phyloP scores from a whole-genome alignment of 78 protist species.

The Guillardia theta region DNA sequence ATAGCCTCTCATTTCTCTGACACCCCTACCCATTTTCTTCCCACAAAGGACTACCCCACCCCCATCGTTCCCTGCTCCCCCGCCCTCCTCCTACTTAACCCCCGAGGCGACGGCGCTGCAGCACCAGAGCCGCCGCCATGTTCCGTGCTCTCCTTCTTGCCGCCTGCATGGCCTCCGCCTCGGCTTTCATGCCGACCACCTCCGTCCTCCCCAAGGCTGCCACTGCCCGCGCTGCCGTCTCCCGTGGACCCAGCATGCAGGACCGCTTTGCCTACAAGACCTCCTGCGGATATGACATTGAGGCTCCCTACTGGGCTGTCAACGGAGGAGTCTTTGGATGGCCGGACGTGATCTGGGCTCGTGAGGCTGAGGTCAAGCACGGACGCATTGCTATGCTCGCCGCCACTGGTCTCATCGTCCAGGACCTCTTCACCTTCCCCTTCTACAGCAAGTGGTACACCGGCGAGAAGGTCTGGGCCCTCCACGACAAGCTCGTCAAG shows the following conservation, averaged over 20 bases:
- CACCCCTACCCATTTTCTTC: too few species aligned
- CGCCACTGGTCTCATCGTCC: slow-evolving; percentile 41
- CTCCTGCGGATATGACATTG: slow-evolving; percentile 32
- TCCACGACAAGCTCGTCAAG: slow-evolving; percentile 40
- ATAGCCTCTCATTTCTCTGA: too few species aligned
- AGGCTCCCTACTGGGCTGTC: slow-evolving; percentile 20
- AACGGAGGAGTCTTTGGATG: slow-evolving; percentile 37
- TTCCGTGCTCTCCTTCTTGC: background rate
- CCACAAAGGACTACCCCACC: too few species aligned
- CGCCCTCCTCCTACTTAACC: too few species aligned
- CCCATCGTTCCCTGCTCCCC: too few species aligned
- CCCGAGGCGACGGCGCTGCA: too few species aligned
- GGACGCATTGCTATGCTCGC: slow-evolving; percentile 45
- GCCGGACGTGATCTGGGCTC: slow-evolving; percentile 45
- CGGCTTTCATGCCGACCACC: slow-evolving; percentile 30
- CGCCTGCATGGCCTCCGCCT: background rate
- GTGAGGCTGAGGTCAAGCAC: slow-evolving; percentile 47
- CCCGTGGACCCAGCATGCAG: slow-evolving; percentile 35
- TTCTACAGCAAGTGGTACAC: slow-evolving; percentile 1
- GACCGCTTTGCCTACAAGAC: slow-evolving; percentile 38
- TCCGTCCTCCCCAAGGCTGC: background rate
- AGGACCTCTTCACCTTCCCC: slow-evolving; percentile 2
- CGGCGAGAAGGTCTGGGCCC: slow-evolving; percentile 45
- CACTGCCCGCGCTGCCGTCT: slow-evolving; percentile 6
- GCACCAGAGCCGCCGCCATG: background rate